Percentiles rank a stretch among this genome's conserved stretches.
Conservation (phyloP, 2,329 filamentous ascomycete genomes). For the Juglanconis juglandina region DNA sequence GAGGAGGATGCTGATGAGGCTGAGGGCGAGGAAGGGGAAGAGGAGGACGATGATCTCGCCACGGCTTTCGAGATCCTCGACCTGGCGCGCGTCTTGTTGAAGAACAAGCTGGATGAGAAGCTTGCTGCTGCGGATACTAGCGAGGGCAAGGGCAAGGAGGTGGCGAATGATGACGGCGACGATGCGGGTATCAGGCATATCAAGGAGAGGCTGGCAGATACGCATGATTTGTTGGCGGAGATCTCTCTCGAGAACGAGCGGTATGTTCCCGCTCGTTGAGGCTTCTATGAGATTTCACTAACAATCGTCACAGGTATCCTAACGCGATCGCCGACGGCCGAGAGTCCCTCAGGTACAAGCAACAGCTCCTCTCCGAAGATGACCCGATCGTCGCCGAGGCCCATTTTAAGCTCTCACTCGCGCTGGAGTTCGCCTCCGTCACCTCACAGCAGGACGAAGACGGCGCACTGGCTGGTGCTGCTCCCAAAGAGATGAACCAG, state of each 20-base stretch:
- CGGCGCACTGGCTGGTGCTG: constrained; percentile 24
- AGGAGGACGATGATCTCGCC: constrained; percentile 70
- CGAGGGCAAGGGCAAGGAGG: constrained; percentile 43
- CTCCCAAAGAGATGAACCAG: constrained; percentile 59
- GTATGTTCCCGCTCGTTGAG: constrained; percentile 32
- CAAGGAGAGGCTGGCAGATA: constrained; percentile 86
- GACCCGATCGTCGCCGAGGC: constrained; percentile 87
- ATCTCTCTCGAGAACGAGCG: constrained; percentile 96
- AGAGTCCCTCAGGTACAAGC: constrained; percentile 73
- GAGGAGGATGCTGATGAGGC: constrained; percentile 40
- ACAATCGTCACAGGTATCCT: constrained; percentile 54
- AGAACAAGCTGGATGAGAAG: constrained; percentile 48
- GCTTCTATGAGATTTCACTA: neutral
- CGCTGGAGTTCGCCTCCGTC: constrained; percentile 87
- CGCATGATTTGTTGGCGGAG: constrained; percentile 88
- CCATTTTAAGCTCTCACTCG: constrained; percentile 93
- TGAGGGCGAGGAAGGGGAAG: constrained; percentile 46
- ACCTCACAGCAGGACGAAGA: constrained; percentile 55
- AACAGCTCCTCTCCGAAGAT: constrained; percentile 73
- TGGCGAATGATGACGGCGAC: constrained; percentile 31
- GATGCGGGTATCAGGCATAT: constrained; percentile 51
- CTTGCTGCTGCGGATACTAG: constrained; percentile 32
- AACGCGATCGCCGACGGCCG: constrained; percentile 83
- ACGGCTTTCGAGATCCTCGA: constrained; percentile 84
- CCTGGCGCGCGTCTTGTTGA: constrained; percentile 65